Base-by-base conservation (phyloP, 257 asterid genomes). In the Haberlea rhodopensis region DNA sequence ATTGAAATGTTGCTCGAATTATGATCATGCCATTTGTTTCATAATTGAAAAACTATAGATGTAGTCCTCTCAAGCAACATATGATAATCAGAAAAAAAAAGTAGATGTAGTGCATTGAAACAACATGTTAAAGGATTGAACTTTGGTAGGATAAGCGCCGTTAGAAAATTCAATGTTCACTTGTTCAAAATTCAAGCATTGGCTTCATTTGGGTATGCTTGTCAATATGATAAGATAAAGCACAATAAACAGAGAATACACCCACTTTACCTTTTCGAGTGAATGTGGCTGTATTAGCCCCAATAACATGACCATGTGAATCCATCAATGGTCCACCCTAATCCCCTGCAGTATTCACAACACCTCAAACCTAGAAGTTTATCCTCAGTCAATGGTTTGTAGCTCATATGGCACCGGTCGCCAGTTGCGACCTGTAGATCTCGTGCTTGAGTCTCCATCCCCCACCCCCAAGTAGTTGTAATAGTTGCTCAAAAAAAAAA, bases 291-390 rank as follows among this genome's bases (percentile, higher is more conserved):
- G 96, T 88, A 68, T 91, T 91, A 10, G 88, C 87, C 58, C 98
- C 98, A 48, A 91, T 82, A 48, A 87, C 95, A 77, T 79, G 95
- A 45, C 96, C 98, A 53, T 74, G 72, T 1, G 90, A 88, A 79
- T 91, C 86, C 54, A 91, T 81, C 53, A 91, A 76, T 0, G 96
- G 95, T 8, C 96, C 96, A 21, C 98, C 96, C 1, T 96, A 88
- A 74, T 88, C 86, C 49, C 98, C 96, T 91, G 86, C 79, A 73
- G 2, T 22, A 37, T 18, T 25, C 61, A 53, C 21, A 5, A 55
- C 7, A 24, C 45, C 51, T 63, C 67, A 68, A 26, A 71, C 8
- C 53, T 63, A 40, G 28, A 64, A 26, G 22, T 31, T 25, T n/a
- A n/a, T n/a, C n/a, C n/a, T n/a, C n/a, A n/a, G n/a, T n/a, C n/a